These are phyloP conservation scores for Globisporangium uncinulatum DNA, from an alignment of 352 stramenopile species.

Conservation along the genomic window DNA sequence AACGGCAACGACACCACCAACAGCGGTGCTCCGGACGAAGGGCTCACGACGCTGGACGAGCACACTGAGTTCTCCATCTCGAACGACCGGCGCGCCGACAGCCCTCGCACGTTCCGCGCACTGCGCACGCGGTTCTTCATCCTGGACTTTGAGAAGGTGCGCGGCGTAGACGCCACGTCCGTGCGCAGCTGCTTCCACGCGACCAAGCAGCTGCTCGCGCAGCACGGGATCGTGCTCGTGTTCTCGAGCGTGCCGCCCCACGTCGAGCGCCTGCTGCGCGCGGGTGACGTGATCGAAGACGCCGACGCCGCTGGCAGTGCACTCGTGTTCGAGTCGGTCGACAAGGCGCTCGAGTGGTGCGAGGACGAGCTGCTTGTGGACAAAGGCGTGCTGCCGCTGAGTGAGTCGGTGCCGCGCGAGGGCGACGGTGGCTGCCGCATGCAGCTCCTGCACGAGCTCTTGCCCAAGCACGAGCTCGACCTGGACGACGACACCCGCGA, in stretches of 20 bases:
- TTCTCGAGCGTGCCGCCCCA: conserved; percentile 67
- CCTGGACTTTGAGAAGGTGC: conserved; percentile 86
- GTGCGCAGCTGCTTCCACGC: conserved; percentile 85
- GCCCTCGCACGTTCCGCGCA: conserved; percentile 39
- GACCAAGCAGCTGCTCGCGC: conserved; percentile 71
- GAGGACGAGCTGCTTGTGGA: conserved; percentile 80
- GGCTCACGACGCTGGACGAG: conserved; percentile 56
- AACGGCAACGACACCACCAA: conserved; percentile 1
- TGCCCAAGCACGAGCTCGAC: conserved; percentile 27
- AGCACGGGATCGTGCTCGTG: conserved; percentile 73
- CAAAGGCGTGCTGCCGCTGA: conserved; percentile 61
- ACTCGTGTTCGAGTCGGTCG: conserved; percentile 79
- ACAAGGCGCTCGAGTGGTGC: conserved; percentile 83
- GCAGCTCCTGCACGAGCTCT: conserved; percentile 63
- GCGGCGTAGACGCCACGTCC: conserved; percentile 85
- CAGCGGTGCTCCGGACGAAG: too few relatives aligned
- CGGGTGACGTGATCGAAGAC: conserved; percentile 77
- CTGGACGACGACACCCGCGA: conserved; percentile 7
- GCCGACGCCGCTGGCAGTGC: conserved; percentile 47
- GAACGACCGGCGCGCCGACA: conserved; percentile 12
- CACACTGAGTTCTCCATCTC: conserved; percentile 28
- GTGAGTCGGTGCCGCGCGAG: conserved; percentile 33
- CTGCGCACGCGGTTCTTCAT: conserved; percentile 84
- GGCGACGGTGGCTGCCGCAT: conserved; percentile 28
- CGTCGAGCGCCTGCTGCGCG: conserved; percentile 66